A percentile compares a stretch with the other conserved stretches of the same genome.
These are phyloP conservation scores for Strobilomyces confusus DNA, from an alignment of 768 basidiomycete species.

Conservation along the genomic window DNA sequence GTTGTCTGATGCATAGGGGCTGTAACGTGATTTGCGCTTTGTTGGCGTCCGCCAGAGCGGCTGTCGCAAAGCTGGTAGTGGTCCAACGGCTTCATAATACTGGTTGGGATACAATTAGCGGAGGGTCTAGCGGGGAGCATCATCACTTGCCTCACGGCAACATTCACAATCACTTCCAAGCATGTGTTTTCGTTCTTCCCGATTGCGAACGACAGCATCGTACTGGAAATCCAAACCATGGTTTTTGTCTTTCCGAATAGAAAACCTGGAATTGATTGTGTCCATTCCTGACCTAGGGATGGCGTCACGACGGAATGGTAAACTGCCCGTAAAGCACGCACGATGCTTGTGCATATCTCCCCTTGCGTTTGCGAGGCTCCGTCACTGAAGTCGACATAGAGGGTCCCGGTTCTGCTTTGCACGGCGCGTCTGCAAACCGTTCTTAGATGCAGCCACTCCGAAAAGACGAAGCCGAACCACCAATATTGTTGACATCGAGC, in stretches of 20 bases:
- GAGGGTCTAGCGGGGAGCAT: not conserved
- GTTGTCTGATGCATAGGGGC: conserved; percentile 1
- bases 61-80: conserved; percentile 62
- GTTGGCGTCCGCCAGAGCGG: conserved; percentile 76
- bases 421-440: conserved; percentile 7
- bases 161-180: conserved; percentile 79
- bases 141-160: conserved; percentile 61
- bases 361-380: conserved; percentile 47
- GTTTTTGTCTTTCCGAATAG: conserved; percentile 64
- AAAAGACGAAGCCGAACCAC: conserved; percentile 9
- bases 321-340: conserved; percentile 20
- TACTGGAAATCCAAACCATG: conserved; percentile 63
- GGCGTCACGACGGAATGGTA: not conserved
- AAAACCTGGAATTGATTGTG: conserved; percentile 62
- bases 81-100: conserved; percentile 79
- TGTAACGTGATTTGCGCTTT: conserved; percentile 19
- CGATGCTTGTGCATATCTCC: conserved; percentile 50
- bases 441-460: not conserved
- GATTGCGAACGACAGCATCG: conserved; percentile 72
- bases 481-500: not conserved
- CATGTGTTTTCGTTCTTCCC: conserved; percentile 58
- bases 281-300: conserved; percentile 25
- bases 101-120: conserved; percentile 25
- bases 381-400: conserved; percentile 10
- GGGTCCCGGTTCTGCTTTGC: conserved; percentile 6